phyloP scores from a whole-genome alignment of 371 early-diverging fungal genomes.

The Syncephalastrum contaminatum region DNA sequence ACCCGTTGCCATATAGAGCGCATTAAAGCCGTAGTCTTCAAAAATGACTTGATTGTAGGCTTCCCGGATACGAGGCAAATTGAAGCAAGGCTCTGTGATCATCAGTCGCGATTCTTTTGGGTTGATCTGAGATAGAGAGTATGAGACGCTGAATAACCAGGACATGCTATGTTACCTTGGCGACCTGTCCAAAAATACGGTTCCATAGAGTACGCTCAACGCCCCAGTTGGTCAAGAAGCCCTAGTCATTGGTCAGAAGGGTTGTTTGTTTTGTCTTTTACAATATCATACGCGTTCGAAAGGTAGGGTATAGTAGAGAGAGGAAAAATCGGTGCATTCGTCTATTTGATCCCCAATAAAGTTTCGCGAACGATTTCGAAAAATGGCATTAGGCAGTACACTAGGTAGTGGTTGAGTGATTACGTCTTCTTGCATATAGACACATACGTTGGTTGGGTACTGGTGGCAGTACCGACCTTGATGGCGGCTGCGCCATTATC shows the following conservation, averaged over 20 bases:
- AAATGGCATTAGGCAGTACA: conserved; percentile 63
- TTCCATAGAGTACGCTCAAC: conserved; percentile 81
- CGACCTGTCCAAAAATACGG: conserved; percentile 59
- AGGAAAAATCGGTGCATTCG: conserved; percentile 68
- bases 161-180: conserved; percentile 39
- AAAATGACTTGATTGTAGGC: conserved; percentile 82
- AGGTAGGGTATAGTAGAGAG: conserved; percentile 72
- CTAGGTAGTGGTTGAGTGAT: conserved; percentile 12
- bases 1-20: background rate
- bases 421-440: background rate
- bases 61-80: conserved; percentile 69
- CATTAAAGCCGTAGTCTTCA: conserved; percentile 77
- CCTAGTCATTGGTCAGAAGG: conserved; percentile 31
- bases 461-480: conserved; percentile 60
- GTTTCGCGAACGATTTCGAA: conserved; percentile 55
- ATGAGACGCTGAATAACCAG: background rate
- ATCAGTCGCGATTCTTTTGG: conserved; percentile 63
- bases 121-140: conserved; percentile 40
- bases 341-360: conserved; percentile 73
- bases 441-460: conserved; percentile 29
- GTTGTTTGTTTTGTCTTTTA: background rate
- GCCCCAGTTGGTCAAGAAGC: conserved; percentile 77
- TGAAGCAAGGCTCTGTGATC: conserved; percentile 83
- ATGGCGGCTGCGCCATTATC: conserved; percentile 81
- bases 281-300: conserved; percentile 66